Conservation (phyloP, 768 basidiomycete genomes). For the Cytidiella melzeri region DNA sequence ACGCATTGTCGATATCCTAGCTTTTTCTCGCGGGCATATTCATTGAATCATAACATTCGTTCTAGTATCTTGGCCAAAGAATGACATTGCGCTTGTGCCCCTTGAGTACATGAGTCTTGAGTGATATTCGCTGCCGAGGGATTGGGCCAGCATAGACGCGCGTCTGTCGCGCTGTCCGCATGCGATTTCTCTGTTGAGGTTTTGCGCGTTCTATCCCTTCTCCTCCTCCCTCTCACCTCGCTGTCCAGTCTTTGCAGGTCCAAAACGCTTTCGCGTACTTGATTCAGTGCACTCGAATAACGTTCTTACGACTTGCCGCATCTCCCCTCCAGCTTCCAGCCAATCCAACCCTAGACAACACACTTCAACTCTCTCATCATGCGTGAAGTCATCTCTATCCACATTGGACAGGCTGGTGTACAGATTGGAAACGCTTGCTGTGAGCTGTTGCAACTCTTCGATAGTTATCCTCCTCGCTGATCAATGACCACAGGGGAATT, state of each 20-base stretch:
- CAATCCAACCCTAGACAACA: conserved; percentile 7
- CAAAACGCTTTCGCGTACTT: background rate
- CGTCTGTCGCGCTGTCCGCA: background rate
- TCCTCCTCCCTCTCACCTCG: conserved; percentile 1
- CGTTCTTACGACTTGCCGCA: background rate
- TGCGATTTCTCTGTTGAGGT: too few species aligned
- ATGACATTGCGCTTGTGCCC: background rate
- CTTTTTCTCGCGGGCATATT: conserved; percentile 20
- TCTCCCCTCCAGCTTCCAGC: background rate
- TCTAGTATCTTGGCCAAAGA: conserved; percentile 13
- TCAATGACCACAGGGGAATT: conserved; percentile 69
- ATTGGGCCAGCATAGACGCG: background rate
- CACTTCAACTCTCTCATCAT: conserved; percentile 42
- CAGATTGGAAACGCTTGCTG: conserved; percentile 96
- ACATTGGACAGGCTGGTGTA: conserved; percentile 96
- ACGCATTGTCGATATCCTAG: conserved; percentile 29
- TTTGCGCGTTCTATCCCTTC: too few species aligned
- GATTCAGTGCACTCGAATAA: background rate
- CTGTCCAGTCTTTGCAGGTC: conserved; percentile 1
- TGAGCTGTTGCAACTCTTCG: conserved; percentile 77
- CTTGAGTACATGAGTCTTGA: background rate
- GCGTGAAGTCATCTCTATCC: conserved; percentile 94
- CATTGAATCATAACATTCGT: conserved; percentile 24
- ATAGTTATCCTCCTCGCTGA: conserved; percentile 7
- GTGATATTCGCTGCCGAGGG: background rate